These are phyloP conservation scores for Metarhizium guizhouense DNA, from an alignment of 2,329 filamentous ascomycete genomes.

Conservation along the genomic window DNA sequence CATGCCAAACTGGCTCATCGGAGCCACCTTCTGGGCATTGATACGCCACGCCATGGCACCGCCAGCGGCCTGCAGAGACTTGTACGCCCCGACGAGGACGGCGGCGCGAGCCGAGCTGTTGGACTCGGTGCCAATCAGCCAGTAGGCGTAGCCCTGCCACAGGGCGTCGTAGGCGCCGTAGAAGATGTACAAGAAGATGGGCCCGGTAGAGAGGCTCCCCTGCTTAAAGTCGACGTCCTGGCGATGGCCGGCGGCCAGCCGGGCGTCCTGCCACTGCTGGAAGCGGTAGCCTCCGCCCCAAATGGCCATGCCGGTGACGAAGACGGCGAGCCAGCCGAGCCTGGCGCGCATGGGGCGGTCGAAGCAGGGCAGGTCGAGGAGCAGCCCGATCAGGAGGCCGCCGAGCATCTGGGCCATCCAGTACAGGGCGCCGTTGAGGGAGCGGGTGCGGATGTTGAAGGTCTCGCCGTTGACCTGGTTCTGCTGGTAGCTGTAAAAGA, in stretches of 20 bases:
- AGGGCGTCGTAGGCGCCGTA: slow-evolving; percentile 61
- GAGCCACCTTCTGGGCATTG: slow-evolving; percentile 24
- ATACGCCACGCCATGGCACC: slow-evolving; percentile 37
- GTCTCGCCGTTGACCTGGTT: slow-evolving; percentile 44
- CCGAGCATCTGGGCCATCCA: slow-evolving; percentile 48
- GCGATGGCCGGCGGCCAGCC: slow-evolving; percentile 27
- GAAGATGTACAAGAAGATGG: slow-evolving; percentile 63
- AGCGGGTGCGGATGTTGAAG: slow-evolving; percentile 45
- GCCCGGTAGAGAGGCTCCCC: slow-evolving; percentile 44
- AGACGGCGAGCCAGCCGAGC: slow-evolving; percentile 35
- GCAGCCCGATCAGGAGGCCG: slow-evolving; percentile 34
- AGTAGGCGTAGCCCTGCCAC: slow-evolving; percentile 59
- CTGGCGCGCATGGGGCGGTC: slow-evolving; percentile 36
- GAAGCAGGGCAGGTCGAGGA: slow-evolving; percentile 33
- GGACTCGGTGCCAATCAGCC: slow-evolving; percentile 40
- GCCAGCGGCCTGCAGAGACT: slow-evolving; percentile 33
- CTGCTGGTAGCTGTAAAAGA: slow-evolving; percentile 48
- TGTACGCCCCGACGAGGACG: slow-evolving; percentile 37
- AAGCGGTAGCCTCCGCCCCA: slow-evolving; percentile 58
- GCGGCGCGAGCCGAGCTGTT: slow-evolving; percentile 32
- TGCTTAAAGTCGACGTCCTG: slow-evolving; percentile 38
- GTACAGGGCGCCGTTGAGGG: slow-evolving; percentile 43
- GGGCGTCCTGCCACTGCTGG: slow-evolving; percentile 45
- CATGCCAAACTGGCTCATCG: slow-evolving; percentile 34
- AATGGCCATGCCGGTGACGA: slow-evolving; percentile 40